Evolutionary conservation across 1,284 basidiomycete species (phyloP).

Genomic region (Trichosporon sp.): DNA sequence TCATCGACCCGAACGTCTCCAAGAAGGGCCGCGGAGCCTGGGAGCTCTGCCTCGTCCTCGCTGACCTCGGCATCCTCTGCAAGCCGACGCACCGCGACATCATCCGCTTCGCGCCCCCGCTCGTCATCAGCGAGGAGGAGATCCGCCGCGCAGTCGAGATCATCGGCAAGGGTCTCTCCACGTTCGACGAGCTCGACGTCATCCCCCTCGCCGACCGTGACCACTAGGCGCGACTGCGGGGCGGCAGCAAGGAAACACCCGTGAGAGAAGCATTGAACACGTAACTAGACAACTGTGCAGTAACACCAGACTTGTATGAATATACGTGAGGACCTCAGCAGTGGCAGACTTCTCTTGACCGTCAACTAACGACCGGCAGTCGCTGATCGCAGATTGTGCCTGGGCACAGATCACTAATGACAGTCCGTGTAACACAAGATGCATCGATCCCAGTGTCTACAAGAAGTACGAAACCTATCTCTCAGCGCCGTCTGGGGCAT

Average conservation of each 20-base stretch:
- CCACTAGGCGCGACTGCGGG: not conserved
- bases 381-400: no score
- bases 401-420: no score
- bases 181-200: conserved; percentile 72
- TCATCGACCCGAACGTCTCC: conserved; percentile 83
- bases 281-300: not conserved
- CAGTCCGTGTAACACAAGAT: no score
- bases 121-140: conserved; percentile 88
- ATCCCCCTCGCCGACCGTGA: conserved; percentile 62
- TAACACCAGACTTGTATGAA: conserved; percentile 3
- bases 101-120: conserved; percentile 91
- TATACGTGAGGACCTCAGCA: not conserved
- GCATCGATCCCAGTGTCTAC: no score
- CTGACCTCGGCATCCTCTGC: conserved; percentile 75
- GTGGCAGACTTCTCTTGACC: no score
- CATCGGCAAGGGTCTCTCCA: conserved; percentile 62
- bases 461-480: no score
- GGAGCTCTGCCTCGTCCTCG: conserved; percentile 92
- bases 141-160: conserved; percentile 70
- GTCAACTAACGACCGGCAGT: no score
- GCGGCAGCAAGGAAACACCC: not conserved
- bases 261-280: not conserved
- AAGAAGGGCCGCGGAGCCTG: conserved; percentile 80
- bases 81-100: conserved; percentile 81
- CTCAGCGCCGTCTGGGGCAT: no score